These are phyloP conservation scores for Anthostomella pinea DNA, from an alignment of 2,329 filamentous ascomycete species.

Conservation along the genomic window DNA sequence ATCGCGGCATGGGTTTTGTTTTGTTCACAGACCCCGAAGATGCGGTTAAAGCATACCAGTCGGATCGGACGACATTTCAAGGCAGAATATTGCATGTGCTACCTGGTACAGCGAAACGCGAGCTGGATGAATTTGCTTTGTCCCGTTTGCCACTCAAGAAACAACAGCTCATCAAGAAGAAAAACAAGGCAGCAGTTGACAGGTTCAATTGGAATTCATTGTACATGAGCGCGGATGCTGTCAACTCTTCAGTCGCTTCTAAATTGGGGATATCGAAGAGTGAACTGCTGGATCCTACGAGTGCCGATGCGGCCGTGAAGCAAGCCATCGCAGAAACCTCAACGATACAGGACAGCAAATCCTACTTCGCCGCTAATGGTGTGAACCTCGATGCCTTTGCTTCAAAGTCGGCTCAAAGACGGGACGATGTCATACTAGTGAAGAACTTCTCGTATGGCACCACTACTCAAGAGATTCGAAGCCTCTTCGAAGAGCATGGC, in stretches of 20 bases:
- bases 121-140: conserved; percentile 82
- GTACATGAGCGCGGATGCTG: conserved; percentile 97
- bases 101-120: conserved; percentile 77
- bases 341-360: conserved; percentile 92
- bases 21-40: conserved; percentile 70
- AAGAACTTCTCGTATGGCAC: conserved; percentile 94
- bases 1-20: conserved; percentile 89
- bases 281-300: conserved; percentile 92
- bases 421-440: conserved; percentile 82
- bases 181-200: conserved; percentile 71
- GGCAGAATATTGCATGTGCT: conserved; percentile 89
- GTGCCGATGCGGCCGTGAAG: conserved; percentile 88
- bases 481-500: conserved; percentile 82
- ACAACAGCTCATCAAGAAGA: conserved; percentile 85
- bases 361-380: conserved; percentile 83
- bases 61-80: conserved; percentile 87
- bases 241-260: conserved; percentile 84
- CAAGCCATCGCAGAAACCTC: conserved; percentile 96
- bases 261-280: conserved; percentile 87
- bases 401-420: conserved; percentile 78
- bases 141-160: conserved; percentile 93
- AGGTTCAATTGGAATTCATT: conserved; percentile 98
- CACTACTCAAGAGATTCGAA: conserved; percentile 72
- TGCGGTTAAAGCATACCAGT: conserved; percentile 74
- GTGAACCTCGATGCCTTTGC: conserved; percentile 91